These are phyloP conservation scores for Kazachstania sp. DNA, from an alignment of 1,139 yeast genomes.

Conservation along the genomic window DNA sequence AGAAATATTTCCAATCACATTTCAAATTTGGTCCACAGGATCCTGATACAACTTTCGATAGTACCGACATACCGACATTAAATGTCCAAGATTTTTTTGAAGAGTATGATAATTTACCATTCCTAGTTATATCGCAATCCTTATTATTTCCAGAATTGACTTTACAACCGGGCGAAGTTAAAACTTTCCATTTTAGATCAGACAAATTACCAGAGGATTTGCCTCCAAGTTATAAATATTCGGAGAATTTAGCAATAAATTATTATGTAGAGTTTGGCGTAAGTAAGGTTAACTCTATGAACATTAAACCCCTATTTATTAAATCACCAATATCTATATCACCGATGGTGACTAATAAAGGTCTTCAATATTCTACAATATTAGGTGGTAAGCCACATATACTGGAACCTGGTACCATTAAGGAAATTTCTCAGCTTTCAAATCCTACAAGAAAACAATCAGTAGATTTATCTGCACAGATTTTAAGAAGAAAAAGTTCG, in stretches of 20 bases:
- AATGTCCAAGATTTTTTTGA: constrained; percentile 7
- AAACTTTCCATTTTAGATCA: constrained; percentile 45
- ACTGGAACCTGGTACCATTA: constrained; percentile 19
- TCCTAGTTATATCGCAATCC: constrained; percentile 69
- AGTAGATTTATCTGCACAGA: constrained; percentile 8
- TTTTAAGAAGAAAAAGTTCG: constrained; percentile 16
- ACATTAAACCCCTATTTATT: constrained; percentile 33
- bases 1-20: constrained; percentile 1
- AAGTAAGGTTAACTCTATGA: constrained; percentile 25
- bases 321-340: constrained; percentile 38
- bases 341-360: constrained; percentile 35
- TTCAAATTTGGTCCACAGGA: constrained; percentile 2
- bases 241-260: constrained; percentile 30
- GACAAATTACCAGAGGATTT: constrained; percentile 40
- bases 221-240: constrained; percentile 55
- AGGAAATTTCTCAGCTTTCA: constrained; percentile 16
- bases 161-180: constrained; percentile 42
- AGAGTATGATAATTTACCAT: constrained; percentile 48
- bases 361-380: constrained; percentile 31
- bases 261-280: constrained; percentile 41
- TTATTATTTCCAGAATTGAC: constrained; percentile 62
- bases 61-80: constrained; percentile 4
- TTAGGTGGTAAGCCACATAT: constrained; percentile 23
- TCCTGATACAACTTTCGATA: background rate
- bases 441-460: constrained; percentile 11